Conservation (phyloP, 2,329 filamentous ascomycete species). For the Pyricularia sp. region DNA sequence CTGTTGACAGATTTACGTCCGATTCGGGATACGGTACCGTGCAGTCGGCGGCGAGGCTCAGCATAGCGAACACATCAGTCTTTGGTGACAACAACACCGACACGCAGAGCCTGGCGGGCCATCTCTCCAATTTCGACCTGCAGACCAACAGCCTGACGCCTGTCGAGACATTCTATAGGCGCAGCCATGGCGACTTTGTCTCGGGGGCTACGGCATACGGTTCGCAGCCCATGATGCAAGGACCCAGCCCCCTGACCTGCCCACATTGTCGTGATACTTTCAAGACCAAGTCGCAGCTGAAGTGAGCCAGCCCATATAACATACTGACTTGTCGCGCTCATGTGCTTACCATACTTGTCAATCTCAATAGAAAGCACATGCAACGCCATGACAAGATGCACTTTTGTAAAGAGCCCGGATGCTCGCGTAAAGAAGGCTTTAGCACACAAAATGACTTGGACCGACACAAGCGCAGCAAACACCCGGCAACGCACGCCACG, state of each 20-base stretch:
- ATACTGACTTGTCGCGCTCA: slow-evolving; percentile 9
- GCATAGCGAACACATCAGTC: slow-evolving; percentile 32
- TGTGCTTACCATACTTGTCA: slow-evolving; percentile 8
- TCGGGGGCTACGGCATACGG: background rate
- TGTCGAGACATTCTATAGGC: background rate
- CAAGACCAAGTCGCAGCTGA: slow-evolving; percentile 46
- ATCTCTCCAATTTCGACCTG: slow-evolving; percentile 21
- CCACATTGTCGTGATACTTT: slow-evolving; percentile 23
- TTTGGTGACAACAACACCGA: slow-evolving; percentile 29
- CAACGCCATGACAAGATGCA: slow-evolving; percentile 61
- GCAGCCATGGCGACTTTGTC: background rate
- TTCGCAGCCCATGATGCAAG: background rate
- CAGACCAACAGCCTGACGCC: background rate
- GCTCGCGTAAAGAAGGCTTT: slow-evolving; percentile 57
- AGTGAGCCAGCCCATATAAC: slow-evolving; percentile 27
- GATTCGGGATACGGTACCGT: slow-evolving; percentile 38
- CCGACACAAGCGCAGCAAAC: slow-evolving; percentile 68
- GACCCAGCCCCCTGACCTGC: slow-evolving; percentile 20
- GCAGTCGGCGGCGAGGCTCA: slow-evolving; percentile 24
- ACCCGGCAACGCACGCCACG: slow-evolving; percentile 37
- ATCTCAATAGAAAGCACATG: slow-evolving; percentile 59
- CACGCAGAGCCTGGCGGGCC: slow-evolving; percentile 25
- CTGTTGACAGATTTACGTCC: background rate
- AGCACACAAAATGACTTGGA: slow-evolving; percentile 72
- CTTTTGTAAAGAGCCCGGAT: slow-evolving; percentile 49